phyloP scores from a whole-genome alignment of 1,139 yeast species.

The Wickerhamomyces sp. region DNA sequence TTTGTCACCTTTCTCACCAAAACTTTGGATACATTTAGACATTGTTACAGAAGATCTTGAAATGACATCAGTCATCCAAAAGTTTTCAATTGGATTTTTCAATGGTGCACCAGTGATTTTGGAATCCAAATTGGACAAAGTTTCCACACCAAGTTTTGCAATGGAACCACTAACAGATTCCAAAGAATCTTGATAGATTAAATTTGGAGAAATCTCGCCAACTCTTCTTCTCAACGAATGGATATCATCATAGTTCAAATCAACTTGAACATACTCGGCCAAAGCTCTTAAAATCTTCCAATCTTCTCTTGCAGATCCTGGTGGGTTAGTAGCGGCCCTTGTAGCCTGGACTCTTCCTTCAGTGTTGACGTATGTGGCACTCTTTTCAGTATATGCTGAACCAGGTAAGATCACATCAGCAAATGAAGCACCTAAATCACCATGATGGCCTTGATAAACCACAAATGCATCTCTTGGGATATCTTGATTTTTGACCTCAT shows the following conservation, averaged over 20 bases:
- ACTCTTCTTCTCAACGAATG: conserved; percentile 66
- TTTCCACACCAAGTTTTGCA: conserved; percentile 54
- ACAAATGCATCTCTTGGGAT: conserved; percentile 86
- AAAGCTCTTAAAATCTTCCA: conserved; percentile 87
- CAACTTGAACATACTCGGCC: conserved; percentile 67
- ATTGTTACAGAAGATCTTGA: conserved; percentile 86
- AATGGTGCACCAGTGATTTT: conserved; percentile 46
- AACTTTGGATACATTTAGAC: conserved; percentile 74
- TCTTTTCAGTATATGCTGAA: conserved; percentile 84
- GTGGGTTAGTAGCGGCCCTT: conserved; percentile 86
- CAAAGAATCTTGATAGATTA: conserved; percentile 68
- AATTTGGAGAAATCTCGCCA: conserved; percentile 77
- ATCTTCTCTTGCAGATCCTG: conserved; percentile 89
- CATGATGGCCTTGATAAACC: conserved; percentile 89
- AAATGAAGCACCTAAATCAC: conserved; percentile 82
- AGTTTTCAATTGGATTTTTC: conserved; percentile 70
- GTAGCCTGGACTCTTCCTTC: conserved; percentile 87
- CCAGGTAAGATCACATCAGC: conserved; percentile 90
- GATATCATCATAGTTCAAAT: conserved; percentile 75
- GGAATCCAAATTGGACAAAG: conserved; percentile 31
- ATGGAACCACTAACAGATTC: conserved; percentile 62
- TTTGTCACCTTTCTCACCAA: conserved; percentile 64
- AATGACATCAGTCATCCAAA: conserved; percentile 83
- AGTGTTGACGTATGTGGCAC: conserved; percentile 84
- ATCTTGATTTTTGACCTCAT: conserved; percentile 64